Evolutionary conservation across 352 stramenopile species (phyloP).

Genomic region (Blastocystis sp.): DNA sequence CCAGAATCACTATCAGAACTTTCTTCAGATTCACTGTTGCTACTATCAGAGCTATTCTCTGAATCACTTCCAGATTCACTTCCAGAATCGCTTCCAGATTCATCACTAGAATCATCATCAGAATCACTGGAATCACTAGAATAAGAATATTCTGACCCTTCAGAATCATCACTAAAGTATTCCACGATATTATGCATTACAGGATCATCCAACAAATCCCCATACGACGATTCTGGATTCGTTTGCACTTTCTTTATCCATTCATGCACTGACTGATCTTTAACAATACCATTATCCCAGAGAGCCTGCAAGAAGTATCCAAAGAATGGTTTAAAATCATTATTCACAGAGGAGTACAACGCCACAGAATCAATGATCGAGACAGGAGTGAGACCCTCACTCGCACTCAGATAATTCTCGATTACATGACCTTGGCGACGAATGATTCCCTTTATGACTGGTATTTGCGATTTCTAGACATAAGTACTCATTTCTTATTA

Average conservation of each 20-base stretch:
- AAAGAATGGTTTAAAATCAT: conserved; percentile 16
- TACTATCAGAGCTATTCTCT: neutral
- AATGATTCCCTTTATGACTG: neutral
- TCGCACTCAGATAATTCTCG: neutral
- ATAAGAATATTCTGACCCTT: neutral
- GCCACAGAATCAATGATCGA: conserved; percentile 27
- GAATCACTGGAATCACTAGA: neutral
- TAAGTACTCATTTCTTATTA: neutral
- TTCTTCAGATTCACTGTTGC: neutral
- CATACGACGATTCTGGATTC: neutral
- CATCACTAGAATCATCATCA: neutral
- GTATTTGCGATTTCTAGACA: neutral
- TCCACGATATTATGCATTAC: conserved; percentile 3
- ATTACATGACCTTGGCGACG: neutral
- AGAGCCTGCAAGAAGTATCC: conserved; percentile 25
- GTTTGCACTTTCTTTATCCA: neutral
- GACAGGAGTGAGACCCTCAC: neutral
- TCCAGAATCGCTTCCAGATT: neutral
- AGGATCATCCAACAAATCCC: conserved; percentile 20
- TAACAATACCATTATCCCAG: conserved; percentile 1
- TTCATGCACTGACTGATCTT: neutral
- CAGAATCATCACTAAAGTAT: neutral
- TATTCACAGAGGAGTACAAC: neutral
- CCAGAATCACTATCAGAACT: neutral
- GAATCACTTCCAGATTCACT: neutral